Evolutionary conservation across 1,284 basidiomycete genomes (phyloP).

Genomic region (Phaffia rhodozyma): DNA sequence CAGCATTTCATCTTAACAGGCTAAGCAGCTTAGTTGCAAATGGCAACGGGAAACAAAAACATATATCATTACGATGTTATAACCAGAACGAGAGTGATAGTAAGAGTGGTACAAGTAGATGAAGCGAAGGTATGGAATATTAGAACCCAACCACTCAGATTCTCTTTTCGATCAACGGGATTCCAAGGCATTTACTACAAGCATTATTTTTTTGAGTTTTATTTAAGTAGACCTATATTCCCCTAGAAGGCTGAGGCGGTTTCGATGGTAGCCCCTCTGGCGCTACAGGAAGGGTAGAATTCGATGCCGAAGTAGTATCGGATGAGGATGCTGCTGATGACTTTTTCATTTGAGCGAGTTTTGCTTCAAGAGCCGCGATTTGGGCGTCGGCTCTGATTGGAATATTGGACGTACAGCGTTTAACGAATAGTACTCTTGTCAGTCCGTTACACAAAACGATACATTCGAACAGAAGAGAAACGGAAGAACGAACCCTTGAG

Average conservation of each 20-base stretch:
- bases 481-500: constrained; percentile 48
- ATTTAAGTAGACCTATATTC: neutral
- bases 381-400: constrained; percentile 61
- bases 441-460: neutral
- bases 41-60: too few species aligned
- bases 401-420: neutral
- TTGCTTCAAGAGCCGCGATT: constrained; percentile 91
- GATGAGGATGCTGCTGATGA: neutral
- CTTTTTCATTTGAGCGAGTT: constrained; percentile 64
- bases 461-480: neutral
- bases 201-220: too few species aligned
- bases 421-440: neutral
- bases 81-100: too few species aligned
- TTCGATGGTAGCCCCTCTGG: neutral
- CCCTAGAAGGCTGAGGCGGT: neutral
- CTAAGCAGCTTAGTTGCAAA: too few species aligned
- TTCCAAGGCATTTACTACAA: too few species aligned
- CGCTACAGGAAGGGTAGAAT: neutral
- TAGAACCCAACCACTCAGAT: too few species aligned
- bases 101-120: too few species aligned
- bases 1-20: too few species aligned
- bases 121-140: too few species aligned
- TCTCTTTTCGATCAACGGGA: too few species aligned
- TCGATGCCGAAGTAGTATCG: neutral
- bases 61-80: too few species aligned